Evolutionary conservation across 805 yeast species (phyloP), one percentile per base, ranked within the genome.

Genomic region (Wickerhamiella spandovensis): DNA sequence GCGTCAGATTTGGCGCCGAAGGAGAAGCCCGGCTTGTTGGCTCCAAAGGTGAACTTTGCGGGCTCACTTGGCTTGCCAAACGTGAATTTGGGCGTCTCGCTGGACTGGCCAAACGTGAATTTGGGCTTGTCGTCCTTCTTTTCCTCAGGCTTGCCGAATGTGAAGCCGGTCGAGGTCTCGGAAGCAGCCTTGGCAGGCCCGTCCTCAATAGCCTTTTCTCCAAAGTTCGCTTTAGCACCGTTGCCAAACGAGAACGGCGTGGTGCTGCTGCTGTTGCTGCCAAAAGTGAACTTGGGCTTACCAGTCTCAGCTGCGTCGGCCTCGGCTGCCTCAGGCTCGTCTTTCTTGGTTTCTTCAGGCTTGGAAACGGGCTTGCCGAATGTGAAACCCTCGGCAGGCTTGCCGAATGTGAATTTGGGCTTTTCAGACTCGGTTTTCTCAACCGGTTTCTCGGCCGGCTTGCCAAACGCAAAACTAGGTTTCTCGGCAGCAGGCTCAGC

Each of bases 41-140:
- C 39, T 17, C 61, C 62, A 24, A 24, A 22, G 2, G 45, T 24
- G 32, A 22, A 24, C 15, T 15, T 13, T 2, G 20, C 21, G 2
- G 20, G 20, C 23, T 15, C 32, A n/a, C 20, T 23, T 7, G 46
- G 17, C 21, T 32, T 45, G 23, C 57, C 57, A 20, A 56, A 56
- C 12, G 56, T 47, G 49, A 56, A 51, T 38, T 51, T 47, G n/a
- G 58, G 56, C 41, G 46, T 49, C 6, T 17, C 30, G 24, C 32
- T 30, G 7, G 38, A 8, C 10, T 38, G 35, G 42, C 69, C 63
- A 57, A 65, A 63, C 17, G 53, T 52, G 54, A 67, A 67, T 2
- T 60, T 53, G 17, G 67, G 62, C 48, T 58, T 57, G 23, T 18
- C 43, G 20, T 37, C 20, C 35, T 30, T 22, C 9, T 7, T 8